Conservation (phyloP, 352 stramenopile genomes). For the Phytophthora niederhauseri region DNA sequence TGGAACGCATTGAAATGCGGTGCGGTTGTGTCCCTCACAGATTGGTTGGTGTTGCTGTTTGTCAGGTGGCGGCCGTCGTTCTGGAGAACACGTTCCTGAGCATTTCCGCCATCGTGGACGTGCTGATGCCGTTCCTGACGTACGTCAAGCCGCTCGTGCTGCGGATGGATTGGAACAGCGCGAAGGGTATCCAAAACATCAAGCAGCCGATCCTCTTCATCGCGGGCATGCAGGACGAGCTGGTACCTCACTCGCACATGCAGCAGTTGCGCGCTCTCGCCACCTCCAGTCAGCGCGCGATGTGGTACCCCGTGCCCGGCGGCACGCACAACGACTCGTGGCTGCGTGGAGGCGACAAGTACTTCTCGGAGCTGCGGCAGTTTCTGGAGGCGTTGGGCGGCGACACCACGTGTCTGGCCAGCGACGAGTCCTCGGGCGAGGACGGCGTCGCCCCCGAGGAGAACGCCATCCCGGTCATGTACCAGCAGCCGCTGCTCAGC, state of each 20-base stretch:
- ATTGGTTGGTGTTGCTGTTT: not conserved
- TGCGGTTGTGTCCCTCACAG: not conserved
- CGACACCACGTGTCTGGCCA: conserved; percentile 26
- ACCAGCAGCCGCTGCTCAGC: conserved; percentile 64
- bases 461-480: conserved; percentile 74
- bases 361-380: conserved; percentile 73
- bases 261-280: conserved; percentile 71
- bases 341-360: conserved; percentile 88
- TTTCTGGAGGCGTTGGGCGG: conserved; percentile 66
- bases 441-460: conserved; percentile 31
- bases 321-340: conserved; percentile 97
- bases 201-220: conserved; percentile 92
- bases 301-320: conserved; percentile 85
- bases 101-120: conserved; percentile 94
- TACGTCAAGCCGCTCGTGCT: conserved; percentile 92
- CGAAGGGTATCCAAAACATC: conserved; percentile 61
- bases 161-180: conserved; percentile 92
- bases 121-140: conserved; percentile 91
- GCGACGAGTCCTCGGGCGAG: conserved; percentile 16
- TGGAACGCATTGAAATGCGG: not conserved
- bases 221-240: conserved; percentile 88
- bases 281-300: conserved; percentile 45
- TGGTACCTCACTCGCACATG: conserved; percentile 94
- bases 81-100: conserved; percentile 96
- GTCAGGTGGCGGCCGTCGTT: conserved; percentile 88